Base-by-base conservation (phyloP, 768 basidiomycete genomes). In the Xerocomellus amylosporus region DNA sequence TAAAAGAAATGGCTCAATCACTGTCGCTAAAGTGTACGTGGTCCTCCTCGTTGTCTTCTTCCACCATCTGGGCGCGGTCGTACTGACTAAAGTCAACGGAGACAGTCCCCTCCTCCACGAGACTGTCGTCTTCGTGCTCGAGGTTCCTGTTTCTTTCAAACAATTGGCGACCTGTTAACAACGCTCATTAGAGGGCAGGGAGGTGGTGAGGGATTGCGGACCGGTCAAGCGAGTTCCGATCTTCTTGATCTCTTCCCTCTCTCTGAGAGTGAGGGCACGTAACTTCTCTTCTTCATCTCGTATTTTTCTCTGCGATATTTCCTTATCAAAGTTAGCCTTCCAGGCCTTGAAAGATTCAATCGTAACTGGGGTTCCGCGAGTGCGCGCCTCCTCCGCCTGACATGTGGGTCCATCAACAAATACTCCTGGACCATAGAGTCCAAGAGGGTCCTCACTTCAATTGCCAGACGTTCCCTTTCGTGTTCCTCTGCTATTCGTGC, bases 21-120 rank as follows among this genome's bases (percentile, higher is more conserved):
- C 91, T 93, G 69, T 95, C 93, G 65, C 90, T 93, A 68, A 93
- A 91, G 55, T 81, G 81, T 53, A 93, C 73, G 49, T 72, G 72
- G 22, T 80, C 81, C 56, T 80, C 81, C 55, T 91, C 87, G 20
- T 76, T 87, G 68, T 73, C 71, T 46, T 73, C 64, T 24, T 58
- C 61, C 42, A 81, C 78, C 24, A 75, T 64, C 42, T 75, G 76
- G 38, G 77, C 79, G 58, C 94, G 80, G 51, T 93, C 88, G 63
- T 95, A 99, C 68, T 94, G 88, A 60, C 85, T 90, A 64, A 91
- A 71, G 69, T 98, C 95, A 47, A 98, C 91, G 20, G 90, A 90
- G 50, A 88, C 84, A 0, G 84, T 81, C 24, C 85, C 94, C 66
- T 94, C 96, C 69, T 98, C 95, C 65, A 87, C 71, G 36, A 94